Conservation (phyloP, 176 grass and related monocot species). For the bread wheat (Triticum aestivum) region DNA sequence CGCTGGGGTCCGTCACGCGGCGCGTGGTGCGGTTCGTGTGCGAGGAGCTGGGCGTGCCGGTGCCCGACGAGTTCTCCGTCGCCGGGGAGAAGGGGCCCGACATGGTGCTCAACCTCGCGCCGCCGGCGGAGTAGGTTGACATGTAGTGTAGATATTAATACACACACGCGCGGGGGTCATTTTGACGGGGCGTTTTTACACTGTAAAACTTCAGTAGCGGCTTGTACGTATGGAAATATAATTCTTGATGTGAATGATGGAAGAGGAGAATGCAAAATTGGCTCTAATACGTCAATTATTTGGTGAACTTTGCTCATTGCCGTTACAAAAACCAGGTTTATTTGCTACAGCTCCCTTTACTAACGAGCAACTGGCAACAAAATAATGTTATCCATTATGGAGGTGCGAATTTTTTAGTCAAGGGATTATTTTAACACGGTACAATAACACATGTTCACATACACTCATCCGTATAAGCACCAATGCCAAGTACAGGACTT, state of each 20-base stretch:
- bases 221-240: not conserved
- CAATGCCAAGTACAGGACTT: too few species aligned
- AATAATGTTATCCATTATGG: too few species aligned
- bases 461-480: too few species aligned
- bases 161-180: not conserved
- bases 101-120: slow-evolving; percentile 62
- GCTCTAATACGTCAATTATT: not conserved
- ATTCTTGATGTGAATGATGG: not conserved
- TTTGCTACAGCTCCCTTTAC: too few species aligned
- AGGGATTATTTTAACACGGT: too few species aligned
- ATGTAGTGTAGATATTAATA: not conserved
- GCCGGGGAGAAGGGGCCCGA: slow-evolving; percentile 84
- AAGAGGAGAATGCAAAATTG: not conserved
- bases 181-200: not conserved
- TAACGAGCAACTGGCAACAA: too few species aligned
- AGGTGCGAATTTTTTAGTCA: too few species aligned
- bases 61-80: slow-evolving; percentile 80
- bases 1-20: slow-evolving; percentile 67
- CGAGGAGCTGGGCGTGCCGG: slow-evolving; percentile 63
- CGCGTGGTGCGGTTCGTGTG: slow-evolving; percentile 70
- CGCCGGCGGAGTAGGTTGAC: slow-evolving; percentile 8
- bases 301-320: not conserved
- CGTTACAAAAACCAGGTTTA: too few species aligned
- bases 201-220: not conserved
- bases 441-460: too few species aligned